Evolutionary conservation across 768 basidiomycete species (phyloP).

Genomic region (Termitomyces sp.): DNA sequence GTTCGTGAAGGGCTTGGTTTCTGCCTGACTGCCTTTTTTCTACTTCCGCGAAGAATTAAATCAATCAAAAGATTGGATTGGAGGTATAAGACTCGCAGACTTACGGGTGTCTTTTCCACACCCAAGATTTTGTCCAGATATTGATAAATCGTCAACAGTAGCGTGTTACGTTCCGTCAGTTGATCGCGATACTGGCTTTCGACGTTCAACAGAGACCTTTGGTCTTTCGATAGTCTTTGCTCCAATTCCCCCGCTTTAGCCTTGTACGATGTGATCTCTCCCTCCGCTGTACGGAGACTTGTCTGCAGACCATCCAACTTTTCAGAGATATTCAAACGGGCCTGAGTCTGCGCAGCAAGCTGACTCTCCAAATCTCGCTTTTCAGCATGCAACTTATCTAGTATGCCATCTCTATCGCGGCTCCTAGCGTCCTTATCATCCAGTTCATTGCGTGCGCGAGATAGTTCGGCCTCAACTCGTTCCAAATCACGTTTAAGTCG

Average conservation of each 20-base stretch:
- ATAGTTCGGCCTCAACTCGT: constrained; percentile 72
- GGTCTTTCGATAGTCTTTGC: constrained; percentile 74
- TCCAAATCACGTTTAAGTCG: constrained; percentile 80
- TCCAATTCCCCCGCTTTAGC: constrained; percentile 72
- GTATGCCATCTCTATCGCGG: constrained; percentile 63
- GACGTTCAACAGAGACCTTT: constrained; percentile 59
- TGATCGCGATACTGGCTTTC: constrained; percentile 89
- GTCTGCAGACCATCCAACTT: constrained; percentile 75
- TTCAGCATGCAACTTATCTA: constrained; percentile 75
- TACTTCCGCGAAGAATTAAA: constrained; percentile 18
- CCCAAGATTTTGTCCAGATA: constrained; percentile 93
- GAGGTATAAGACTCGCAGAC: constrained; percentile 19
- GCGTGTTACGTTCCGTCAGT: constrained; percentile 86
- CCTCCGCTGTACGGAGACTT: constrained; percentile 59
- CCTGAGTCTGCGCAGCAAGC: constrained; percentile 82
- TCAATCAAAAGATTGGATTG: background rate
- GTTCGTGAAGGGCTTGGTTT: constrained; percentile 91
- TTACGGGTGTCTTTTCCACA: constrained; percentile 77
- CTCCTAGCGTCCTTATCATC: constrained; percentile 58
- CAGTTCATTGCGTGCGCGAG: constrained; percentile 63
- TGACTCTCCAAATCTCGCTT: constrained; percentile 76
- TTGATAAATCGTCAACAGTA: constrained; percentile 89
- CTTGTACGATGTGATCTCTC: constrained; percentile 55
- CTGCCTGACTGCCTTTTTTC: constrained; percentile 73
- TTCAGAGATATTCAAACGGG: constrained; percentile 79